These are phyloP conservation scores for Endogone sp. DNA, from an alignment of 192 early-diverging fungal genomes.

Conservation along the genomic window DNA sequence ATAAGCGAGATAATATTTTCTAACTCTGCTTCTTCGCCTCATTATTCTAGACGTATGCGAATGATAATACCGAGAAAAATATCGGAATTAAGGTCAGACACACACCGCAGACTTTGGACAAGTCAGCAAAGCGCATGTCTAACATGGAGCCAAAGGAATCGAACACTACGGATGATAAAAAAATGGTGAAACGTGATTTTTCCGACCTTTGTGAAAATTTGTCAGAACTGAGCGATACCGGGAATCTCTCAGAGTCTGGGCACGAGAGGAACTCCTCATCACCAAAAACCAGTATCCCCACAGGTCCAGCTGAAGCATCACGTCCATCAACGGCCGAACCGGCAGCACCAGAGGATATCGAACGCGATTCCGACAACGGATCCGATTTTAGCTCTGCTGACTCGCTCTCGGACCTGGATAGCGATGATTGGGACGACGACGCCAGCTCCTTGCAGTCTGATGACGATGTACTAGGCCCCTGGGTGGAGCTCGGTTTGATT, in stretches of 20 bases:
- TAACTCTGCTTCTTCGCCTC: not conserved
- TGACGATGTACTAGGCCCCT: constrained; percentile 24
- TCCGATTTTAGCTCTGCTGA: not conserved
- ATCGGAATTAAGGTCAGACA: not conserved
- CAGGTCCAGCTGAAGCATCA: too few species aligned
- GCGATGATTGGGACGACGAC: not conserved
- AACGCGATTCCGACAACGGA: not conserved
- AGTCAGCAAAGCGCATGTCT: too few species aligned
- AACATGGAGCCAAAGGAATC: too few species aligned
- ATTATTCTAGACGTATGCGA: not conserved
- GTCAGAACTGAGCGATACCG: not conserved
- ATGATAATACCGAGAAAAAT: not conserved
- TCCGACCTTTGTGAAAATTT: not conserved
- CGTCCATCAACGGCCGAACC: not conserved
- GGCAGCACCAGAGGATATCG: not conserved
- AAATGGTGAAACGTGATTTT: too few species aligned
- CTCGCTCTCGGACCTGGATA: not conserved
- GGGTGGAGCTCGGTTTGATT: constrained; percentile 12
- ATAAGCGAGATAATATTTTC: not conserved
- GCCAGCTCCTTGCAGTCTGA: constrained; percentile 16
- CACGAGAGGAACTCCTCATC: not conserved
- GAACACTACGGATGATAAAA: too few species aligned
- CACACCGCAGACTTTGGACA: too few species aligned
- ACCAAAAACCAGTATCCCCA: not conserved
- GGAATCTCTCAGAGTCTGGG: not conserved